Percentiles rank a stretch among this genome's conserved stretches.
Evolutionary conservation across 495 filamentous ascomycete species (phyloP).

Genomic region (Tuber umbilicatum): DNA sequence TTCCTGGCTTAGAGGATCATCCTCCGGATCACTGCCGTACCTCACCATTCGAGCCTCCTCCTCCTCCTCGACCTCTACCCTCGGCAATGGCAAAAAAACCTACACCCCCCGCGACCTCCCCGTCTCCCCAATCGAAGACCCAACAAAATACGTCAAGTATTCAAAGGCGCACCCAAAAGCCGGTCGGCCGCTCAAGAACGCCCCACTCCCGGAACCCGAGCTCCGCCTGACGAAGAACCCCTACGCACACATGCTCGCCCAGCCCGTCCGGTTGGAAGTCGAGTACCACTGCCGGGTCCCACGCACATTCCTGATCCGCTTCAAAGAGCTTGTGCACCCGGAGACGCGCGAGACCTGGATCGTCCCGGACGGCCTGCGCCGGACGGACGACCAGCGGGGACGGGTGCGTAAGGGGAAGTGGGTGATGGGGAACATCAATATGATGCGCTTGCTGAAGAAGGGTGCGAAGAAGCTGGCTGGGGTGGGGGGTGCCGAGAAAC

Average conservation of each 20-base stretch:
- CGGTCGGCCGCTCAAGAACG: conserved; percentile 19
- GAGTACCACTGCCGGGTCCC: conserved; percentile 36
- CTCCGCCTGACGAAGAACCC: conserved; percentile 31
- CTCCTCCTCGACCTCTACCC: not conserved
- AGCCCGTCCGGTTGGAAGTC: conserved; percentile 29
- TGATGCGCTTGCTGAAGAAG: conserved; percentile 14
- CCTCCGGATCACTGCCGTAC: not conserved
- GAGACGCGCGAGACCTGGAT: conserved; percentile 27
- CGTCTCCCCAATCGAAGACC: conserved; percentile 29
- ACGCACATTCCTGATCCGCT: conserved; percentile 30
- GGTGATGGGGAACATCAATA: conserved; percentile 20
- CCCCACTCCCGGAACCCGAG: conserved; percentile 17
- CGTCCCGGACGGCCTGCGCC: conserved; percentile 32
- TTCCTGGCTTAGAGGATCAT: not conserved
- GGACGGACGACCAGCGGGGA: conserved; percentile 18
- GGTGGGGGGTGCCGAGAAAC: not conserved
- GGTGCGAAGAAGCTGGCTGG: conserved; percentile 23
- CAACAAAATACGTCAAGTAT: conserved; percentile 27
- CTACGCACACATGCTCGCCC: conserved; percentile 36
- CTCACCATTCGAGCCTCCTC: not conserved
- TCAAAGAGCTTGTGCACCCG: conserved; percentile 26
- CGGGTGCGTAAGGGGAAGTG: conserved; percentile 6
- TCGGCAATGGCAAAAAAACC: conserved; percentile 7
- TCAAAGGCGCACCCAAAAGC: conserved; percentile 23
- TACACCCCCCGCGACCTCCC: conserved; percentile 28